Evolutionary conservation across 495 filamentous ascomycete species (phyloP), one percentile per base, ranked within the genome.

Genomic region (Recurvomyces mirabilis): DNA sequence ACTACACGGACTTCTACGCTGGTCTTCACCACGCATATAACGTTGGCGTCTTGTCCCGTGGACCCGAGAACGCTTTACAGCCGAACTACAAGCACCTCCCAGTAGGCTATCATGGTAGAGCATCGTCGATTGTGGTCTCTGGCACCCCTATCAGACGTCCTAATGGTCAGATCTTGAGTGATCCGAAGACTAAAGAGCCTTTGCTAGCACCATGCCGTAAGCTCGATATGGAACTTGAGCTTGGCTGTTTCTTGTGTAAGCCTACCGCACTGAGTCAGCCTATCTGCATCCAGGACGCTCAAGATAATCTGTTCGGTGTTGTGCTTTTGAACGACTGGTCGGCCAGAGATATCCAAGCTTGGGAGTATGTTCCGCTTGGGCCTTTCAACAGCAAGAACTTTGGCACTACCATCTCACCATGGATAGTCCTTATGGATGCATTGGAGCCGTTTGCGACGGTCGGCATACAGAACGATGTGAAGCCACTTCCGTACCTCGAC

Each of bases 1-100:
- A 95, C 60, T 96, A 96, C 64, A 93, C 89, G 11, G 89, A 96
- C 64, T 96, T 96, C 68, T 96, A 86, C 64, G 89, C 82, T n/a
- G 89, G 89, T 20, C 64, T 79, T 40, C 79, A 94, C 57, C 89
- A 96, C 64, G 89, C 89, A 29, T 81, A 77, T 66, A 81, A 83
- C 43, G 72, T 82, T n/a, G 81, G 85, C 1, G 70, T 71, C 18
- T 66, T 95, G 40, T 91, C 94, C 68, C 79, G 88, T n/a, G 87
- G 86, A 0, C 71, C 77, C 0, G 70, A 78, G 24, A 82, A 84
- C 47, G 85, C 87, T 0, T 67, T 96, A 14, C 84, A 93, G 62
- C 78, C 82, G 19, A 96, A 94, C 60, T 96, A 95, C 65, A 83
- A 70, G 46, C 84, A 93, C 50, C 70, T 96, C 2, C 89, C 89